Percentiles rank a stretch among this genome's conserved stretches.
Conservation (phyloP, 805 yeast genomes). For the Metahyphopichia silvanorum region DNA sequence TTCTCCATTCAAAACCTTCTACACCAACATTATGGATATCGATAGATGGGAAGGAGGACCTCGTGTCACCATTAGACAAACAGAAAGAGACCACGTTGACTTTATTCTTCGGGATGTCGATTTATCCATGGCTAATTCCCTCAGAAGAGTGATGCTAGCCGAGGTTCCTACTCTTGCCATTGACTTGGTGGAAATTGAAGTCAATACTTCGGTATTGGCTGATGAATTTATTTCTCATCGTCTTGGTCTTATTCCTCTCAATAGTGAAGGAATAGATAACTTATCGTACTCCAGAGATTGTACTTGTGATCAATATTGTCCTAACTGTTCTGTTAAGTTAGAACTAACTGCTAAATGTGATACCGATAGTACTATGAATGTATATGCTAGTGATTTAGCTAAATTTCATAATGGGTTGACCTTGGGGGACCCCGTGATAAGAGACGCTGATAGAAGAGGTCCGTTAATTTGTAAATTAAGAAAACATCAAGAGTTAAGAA, state of each 20-base stretch:
- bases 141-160: slow-evolving; percentile 88
- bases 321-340: slow-evolving; percentile 87
- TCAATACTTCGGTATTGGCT: slow-evolving; percentile 90
- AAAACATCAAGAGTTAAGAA: slow-evolving; percentile 84
- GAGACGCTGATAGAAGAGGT: slow-evolving; percentile 75
- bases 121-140: slow-evolving; percentile 84
- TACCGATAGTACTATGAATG: slow-evolving; percentile 81
- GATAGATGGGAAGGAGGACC: slow-evolving; percentile 50
- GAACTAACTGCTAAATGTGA: slow-evolving; percentile 87
- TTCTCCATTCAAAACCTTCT: too few species aligned
- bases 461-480: slow-evolving; percentile 88
- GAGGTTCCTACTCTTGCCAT: slow-evolving; percentile 97
- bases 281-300: slow-evolving; percentile 91
- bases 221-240: slow-evolving; percentile 96
- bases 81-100: slow-evolving; percentile 85
- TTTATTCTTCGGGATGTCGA: slow-evolving; percentile 86
- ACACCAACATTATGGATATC: slow-evolving; percentile 21
- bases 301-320: slow-evolving; percentile 97
- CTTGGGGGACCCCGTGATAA: slow-evolving; percentile 82
- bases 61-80: slow-evolving; percentile 81
- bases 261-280: slow-evolving; percentile 77
- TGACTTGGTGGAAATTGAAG: slow-evolving; percentile 91
- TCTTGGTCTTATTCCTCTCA: slow-evolving; percentile 86
- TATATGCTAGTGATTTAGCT: slow-evolving; percentile 76
- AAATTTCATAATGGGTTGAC: slow-evolving; percentile 42